These are phyloP conservation scores for Calonectria pseudoreteaudii DNA, from an alignment of 2,329 filamentous ascomycete species.

Conservation along the genomic window DNA sequence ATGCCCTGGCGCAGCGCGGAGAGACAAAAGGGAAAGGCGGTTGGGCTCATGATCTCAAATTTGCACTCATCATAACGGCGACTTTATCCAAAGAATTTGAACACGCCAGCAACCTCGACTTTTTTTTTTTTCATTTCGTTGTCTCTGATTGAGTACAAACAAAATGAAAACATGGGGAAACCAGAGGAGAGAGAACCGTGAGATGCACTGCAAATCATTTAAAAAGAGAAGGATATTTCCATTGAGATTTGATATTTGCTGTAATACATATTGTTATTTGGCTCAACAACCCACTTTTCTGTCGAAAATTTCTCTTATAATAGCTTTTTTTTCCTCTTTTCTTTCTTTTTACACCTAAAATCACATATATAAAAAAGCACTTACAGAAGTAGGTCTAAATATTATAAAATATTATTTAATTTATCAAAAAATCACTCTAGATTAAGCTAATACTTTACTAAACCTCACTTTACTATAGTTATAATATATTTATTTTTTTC, in stretches of 20 bases:
- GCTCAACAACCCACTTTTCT: background rate
- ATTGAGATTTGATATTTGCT: background rate
- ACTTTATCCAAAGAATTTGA: background rate
- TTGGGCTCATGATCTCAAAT: background rate
- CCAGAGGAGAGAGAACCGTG: background rate
- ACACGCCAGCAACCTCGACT: background rate
- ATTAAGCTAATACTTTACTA: background rate
- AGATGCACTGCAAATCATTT: background rate
- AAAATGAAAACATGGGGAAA: background rate
- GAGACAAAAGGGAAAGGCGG: background rate
- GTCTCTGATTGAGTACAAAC: background rate
- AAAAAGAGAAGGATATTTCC: slow-evolving; percentile 3
- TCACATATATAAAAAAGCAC: background rate
- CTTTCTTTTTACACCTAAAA: background rate
- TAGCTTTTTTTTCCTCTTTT: background rate
- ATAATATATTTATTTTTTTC: too few relatives aligned
- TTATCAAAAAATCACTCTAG: background rate
- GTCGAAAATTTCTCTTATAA: background rate
- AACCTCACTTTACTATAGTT: too few relatives aligned
- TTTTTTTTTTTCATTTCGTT: background rate
- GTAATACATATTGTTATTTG: background rate
- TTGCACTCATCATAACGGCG: background rate
- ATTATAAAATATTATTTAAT: background rate
- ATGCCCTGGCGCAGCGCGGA: background rate
- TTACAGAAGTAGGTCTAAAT: background rate